Conservation (phyloP, 306 rosid genomes). For the Trifolium repens region DNA sequence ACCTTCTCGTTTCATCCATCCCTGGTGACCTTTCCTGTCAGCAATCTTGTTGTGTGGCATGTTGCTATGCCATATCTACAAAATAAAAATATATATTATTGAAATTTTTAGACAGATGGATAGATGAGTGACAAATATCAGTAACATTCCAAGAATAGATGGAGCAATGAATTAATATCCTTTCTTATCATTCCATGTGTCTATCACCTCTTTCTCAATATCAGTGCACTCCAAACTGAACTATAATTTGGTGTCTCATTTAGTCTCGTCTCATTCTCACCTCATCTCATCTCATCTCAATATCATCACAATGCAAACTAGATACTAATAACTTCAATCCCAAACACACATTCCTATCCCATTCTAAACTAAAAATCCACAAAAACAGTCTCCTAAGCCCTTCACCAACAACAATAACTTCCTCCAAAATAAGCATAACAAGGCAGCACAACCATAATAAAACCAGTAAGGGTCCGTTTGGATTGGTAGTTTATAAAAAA, state of each 20-base stretch:
- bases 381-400: neutral
- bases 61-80: constrained; percentile 91
- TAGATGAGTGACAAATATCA: constrained; percentile 1
- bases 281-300: constrained; percentile 24
- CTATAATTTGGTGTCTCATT: constrained; percentile 3
- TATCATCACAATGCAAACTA: neutral
- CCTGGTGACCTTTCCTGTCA: constrained; percentile 97
- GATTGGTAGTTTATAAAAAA: too few relatives aligned
- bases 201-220: constrained; percentile 19
- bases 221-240: constrained; percentile 5
- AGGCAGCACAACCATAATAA: constrained; percentile 1
- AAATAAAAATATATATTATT: constrained; percentile 16
- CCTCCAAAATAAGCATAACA: neutral
- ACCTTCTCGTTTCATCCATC: constrained; percentile 97
- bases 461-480: too few relatives aligned
- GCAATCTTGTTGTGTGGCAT: constrained; percentile 97
- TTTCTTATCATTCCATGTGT: constrained; percentile 3
- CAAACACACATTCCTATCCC: neutral
- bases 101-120: constrained; percentile 38
- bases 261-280: neutral
- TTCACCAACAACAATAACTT: neutral
- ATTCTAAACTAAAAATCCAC: constrained; percentile 7
- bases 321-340: neutral
- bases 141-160: neutral
- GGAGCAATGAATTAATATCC: neutral